A percentile compares a stretch with the other conserved stretches of the same genome.
These are phyloP conservation scores for Fusarium chlamydosporum DNA, from an alignment of 2,329 filamentous ascomycete genomes.

Conservation along the genomic window DNA sequence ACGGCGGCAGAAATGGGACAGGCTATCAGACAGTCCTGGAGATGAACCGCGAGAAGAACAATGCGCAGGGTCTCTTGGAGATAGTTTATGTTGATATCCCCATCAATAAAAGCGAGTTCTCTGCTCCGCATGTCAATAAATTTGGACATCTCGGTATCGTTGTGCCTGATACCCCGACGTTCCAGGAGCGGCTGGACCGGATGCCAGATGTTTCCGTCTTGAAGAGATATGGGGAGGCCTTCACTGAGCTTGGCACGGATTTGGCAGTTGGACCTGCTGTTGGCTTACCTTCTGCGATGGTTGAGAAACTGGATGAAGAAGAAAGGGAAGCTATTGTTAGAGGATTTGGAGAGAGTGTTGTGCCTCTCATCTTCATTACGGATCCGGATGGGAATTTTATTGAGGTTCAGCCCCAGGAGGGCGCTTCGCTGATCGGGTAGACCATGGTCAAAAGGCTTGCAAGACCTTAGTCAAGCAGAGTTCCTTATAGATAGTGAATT, in stretches of 20 bases:
- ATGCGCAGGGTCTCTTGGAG: conserved; percentile 15
- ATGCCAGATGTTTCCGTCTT: conserved; percentile 6
- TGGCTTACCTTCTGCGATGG: neutral
- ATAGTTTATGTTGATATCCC: neutral
- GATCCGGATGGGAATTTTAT: conserved; percentile 27
- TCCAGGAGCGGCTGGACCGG: conserved; percentile 7
- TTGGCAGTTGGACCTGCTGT: conserved; percentile 7
- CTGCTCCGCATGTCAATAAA: conserved; percentile 2
- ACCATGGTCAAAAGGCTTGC: neutral
- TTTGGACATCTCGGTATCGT: conserved; percentile 17
- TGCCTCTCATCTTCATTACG: neutral
- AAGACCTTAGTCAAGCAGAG: too few species aligned
- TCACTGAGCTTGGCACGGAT: neutral
- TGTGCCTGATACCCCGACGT: neutral
- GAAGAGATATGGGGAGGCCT: conserved; percentile 8
- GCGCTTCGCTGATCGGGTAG: neutral
- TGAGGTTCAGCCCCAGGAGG: conserved; percentile 18
- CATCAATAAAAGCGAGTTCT: neutral
- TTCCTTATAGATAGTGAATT: too few species aligned
- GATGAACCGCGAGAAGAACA: conserved; percentile 20
- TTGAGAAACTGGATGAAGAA: conserved; percentile 3
- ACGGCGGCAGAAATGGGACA: conserved; percentile 9
- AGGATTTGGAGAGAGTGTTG: neutral
- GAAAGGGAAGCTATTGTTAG: conserved; percentile 9
- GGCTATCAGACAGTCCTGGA: conserved; percentile 10